These are phyloP conservation scores for Aleurites moluccanus DNA, from an alignment of 441 rosid species.

Conservation along the genomic window DNA sequence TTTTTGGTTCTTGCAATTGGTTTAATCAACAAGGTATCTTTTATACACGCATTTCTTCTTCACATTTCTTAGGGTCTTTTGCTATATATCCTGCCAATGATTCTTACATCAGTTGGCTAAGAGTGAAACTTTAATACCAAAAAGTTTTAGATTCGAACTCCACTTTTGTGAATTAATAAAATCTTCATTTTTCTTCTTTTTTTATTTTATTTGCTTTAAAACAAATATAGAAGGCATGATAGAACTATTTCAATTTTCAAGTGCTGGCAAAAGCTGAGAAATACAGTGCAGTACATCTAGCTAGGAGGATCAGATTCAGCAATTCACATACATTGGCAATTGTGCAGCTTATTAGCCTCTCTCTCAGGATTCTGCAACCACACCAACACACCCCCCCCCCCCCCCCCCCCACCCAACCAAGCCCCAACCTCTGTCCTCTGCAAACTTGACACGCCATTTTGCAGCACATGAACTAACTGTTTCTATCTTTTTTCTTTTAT, in stretches of 20 bases:
- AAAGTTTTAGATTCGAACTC: too few species aligned
- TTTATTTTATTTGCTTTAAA: too few species aligned
- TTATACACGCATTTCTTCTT: too few species aligned
- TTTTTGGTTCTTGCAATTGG: too few species aligned
- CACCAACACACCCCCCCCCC: too few species aligned
- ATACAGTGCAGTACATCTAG: not conserved
- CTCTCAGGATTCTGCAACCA: not conserved
- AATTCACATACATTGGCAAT: conserved; percentile 5
- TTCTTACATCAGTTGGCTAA: too few species aligned
- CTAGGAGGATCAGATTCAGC: not conserved
- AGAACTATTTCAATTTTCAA: not conserved
- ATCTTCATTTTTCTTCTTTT: not conserved
- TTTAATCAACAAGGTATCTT: too few species aligned
- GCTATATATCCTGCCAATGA: too few species aligned
- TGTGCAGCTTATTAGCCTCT: not conserved
- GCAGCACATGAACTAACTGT: conserved; percentile 4
- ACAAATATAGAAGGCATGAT: not conserved
- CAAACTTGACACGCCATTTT: conserved; percentile 8
- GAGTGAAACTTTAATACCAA: too few species aligned
- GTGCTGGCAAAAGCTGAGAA: not conserved
- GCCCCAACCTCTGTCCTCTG: not conserved
- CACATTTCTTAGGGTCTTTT: too few species aligned
- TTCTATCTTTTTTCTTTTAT: not conserved
- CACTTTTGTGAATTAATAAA: not conserved
- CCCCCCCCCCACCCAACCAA: too few species aligned